Conservation (phyloP, 2,329 filamentous ascomycete species). For the Bipolaris sorokiniana region DNA sequence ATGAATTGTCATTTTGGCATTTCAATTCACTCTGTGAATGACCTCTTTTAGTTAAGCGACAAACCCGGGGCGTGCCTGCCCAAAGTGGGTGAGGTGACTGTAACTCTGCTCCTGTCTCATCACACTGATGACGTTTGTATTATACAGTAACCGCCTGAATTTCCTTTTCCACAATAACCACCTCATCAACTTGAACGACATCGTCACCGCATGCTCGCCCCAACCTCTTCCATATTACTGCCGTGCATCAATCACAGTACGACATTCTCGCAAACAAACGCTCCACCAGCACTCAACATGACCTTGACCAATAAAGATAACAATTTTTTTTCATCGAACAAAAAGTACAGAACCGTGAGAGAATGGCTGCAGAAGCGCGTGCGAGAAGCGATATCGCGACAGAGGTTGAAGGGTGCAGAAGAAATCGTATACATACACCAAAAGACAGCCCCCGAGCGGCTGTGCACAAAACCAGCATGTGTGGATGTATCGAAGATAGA, state of each 20-base stretch:
- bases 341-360: conserved; percentile 28
- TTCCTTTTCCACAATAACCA: neutral
- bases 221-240: conserved; percentile 11
- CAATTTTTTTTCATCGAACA: conserved; percentile 12
- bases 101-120: conserved; percentile 1
- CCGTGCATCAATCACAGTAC: conserved; percentile 22
- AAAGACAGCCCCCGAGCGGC: conserved; percentile 24
- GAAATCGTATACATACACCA: conserved; percentile 7
- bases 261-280: conserved; percentile 21
- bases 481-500: conserved; percentile 2
- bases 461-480: conserved; percentile 34
- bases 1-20: too few relatives aligned
- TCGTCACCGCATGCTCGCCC: neutral
- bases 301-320: conserved; percentile 26
- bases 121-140: neutral
- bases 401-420: conserved; percentile 7
- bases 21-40: neutral
- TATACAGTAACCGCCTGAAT: neutral
- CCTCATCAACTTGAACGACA: neutral
- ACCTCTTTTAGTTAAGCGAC: neutral
- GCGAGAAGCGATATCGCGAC: conserved; percentile 27
- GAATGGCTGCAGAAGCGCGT: conserved; percentile 38
- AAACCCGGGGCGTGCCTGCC: neutral
- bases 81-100: neutral
- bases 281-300: conserved; percentile 25